Evolutionary conservation across 2,329 filamentous ascomycete genomes (phyloP).

Genomic region (Geoglossum cookeanum): DNA sequence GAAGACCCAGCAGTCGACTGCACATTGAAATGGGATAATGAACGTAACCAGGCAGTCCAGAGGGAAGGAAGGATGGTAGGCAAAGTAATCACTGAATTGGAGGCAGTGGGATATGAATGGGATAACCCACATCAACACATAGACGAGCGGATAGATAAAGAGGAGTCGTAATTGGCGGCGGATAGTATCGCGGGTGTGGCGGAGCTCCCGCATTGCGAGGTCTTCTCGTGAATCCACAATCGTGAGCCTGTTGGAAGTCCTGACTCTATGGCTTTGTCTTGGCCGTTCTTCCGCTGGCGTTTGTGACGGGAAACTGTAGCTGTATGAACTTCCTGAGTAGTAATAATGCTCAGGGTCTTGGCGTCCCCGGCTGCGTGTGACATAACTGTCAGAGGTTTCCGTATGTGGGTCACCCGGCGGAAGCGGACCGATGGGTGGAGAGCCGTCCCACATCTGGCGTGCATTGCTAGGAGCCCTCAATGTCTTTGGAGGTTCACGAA

Average conservation of each 20-base stretch:
- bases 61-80: slow-evolving; percentile 32
- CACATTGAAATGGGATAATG: slow-evolving; percentile 44
- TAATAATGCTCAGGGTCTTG: background rate
- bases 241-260: background rate
- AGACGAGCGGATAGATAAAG: slow-evolving; percentile 59
- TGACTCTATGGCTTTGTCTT: background rate
- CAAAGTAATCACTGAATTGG: slow-evolving; percentile 34
- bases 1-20: slow-evolving; percentile 50
- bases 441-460: background rate
- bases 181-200: slow-evolving; percentile 33
- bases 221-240: background rate
- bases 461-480: background rate
- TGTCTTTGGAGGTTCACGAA: background rate
- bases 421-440: background rate
- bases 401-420: background rate
- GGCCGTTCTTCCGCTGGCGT: background rate
- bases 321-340: background rate
- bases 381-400: background rate
- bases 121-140: slow-evolving; percentile 52
- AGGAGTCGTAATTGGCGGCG: slow-evolving; percentile 49
- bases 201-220: slow-evolving; percentile 4
- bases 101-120: slow-evolving; percentile 48
- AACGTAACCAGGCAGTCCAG: slow-evolving; percentile 36
- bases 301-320: background rate
- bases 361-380: background rate